Conservation (phyloP, 2,329 filamentous ascomycete genomes). For the Sclerotinia sclerotiorum region DNA sequence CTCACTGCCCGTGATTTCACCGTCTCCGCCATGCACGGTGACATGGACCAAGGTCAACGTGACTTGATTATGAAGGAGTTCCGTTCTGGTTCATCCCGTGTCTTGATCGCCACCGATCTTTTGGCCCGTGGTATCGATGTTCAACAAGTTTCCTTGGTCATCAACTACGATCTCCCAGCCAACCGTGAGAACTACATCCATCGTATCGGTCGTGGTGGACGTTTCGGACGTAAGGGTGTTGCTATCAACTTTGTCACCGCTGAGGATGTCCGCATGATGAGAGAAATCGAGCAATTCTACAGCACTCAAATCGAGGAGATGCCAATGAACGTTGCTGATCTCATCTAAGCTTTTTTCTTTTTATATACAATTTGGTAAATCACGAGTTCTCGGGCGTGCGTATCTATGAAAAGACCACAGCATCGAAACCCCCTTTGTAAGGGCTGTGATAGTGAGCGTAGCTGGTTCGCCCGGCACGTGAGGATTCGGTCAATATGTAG, state of each 20-base stretch:
- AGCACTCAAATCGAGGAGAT: constrained; percentile 99
- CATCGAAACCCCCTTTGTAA: constrained; percentile 32
- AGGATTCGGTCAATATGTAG: constrained; percentile 38
- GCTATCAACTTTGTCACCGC: constrained; percentile 99
- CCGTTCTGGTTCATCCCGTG: constrained; percentile 96
- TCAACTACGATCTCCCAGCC: constrained; percentile 99
- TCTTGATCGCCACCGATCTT: constrained; percentile 96
- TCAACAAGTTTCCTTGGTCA: constrained; percentile 98
- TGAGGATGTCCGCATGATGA: constrained; percentile 99
- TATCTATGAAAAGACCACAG: constrained; percentile 15
- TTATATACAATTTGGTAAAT: constrained; percentile 36
- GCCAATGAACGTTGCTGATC: constrained; percentile 88
- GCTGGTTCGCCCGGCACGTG: constrained; percentile 42
- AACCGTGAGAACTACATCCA: constrained; percentile 99
- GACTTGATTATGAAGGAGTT: constrained; percentile 99
- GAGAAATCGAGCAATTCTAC: constrained; percentile 99
- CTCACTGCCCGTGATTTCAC: constrained; percentile 98
- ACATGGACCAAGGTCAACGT: constrained; percentile 98
- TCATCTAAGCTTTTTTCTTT: constrained; percentile 56
- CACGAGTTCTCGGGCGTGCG: constrained; percentile 34
- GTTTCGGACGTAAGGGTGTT: constrained; percentile 99
- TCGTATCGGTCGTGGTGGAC: constrained; percentile 98
- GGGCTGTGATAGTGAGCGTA: constrained; percentile 41
- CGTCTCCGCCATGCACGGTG: constrained; percentile 99
- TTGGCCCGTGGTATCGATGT: constrained; percentile 99